Evolutionary conservation across 305 asterid species (phyloP), one percentile per base, ranked within the genome.

Genomic region (Striga hermonthica): DNA sequence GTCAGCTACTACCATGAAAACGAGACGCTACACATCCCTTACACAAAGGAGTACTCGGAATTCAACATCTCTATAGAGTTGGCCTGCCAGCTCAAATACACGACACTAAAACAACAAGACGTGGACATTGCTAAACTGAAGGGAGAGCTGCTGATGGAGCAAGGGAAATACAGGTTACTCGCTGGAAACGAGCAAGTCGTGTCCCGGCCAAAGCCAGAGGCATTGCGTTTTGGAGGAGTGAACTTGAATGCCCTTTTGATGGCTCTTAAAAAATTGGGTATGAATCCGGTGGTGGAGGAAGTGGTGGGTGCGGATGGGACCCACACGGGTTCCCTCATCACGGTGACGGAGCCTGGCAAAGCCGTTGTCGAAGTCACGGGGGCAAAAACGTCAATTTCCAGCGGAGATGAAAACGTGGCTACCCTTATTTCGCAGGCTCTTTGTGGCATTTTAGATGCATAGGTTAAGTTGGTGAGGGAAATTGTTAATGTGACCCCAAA

Each of bases 141-240:
- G 59, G 96, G 97, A 61, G 94, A 84, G 74, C 82, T 91, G 13
- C 47, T 69, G 63, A 43, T 79, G 0, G 85, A 82, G 72, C 78
- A 71, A 38, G 97, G 95, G 38, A 88, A 81, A 64, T 69, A 76
- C 50, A 72, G 68, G 52, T 54, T 86, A 66, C 68, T 72, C 49
- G 38, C 60, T 6, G 80, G 80, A 67, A 72, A 75, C 3, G 72
- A 72, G 4, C 60, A 52, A 56, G 65, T 5, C 1, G 31, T 57
- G 7, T 69, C 76, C 37, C 79, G 13, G 68, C 53, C 65, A 6
- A 75, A 80, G 78, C 81, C 78, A 22, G 31, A 22, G 39, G 40
- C 68, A 70, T 53, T 75, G 64, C 79, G 73, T 57, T 60, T 73
- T 67, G 95, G 95, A 11, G 69, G 78, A 62, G 65, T 79, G 11